Conservation (phyloP, 2,329 filamentous ascomycete genomes). For the Colletotrichum theobromicola region DNA sequence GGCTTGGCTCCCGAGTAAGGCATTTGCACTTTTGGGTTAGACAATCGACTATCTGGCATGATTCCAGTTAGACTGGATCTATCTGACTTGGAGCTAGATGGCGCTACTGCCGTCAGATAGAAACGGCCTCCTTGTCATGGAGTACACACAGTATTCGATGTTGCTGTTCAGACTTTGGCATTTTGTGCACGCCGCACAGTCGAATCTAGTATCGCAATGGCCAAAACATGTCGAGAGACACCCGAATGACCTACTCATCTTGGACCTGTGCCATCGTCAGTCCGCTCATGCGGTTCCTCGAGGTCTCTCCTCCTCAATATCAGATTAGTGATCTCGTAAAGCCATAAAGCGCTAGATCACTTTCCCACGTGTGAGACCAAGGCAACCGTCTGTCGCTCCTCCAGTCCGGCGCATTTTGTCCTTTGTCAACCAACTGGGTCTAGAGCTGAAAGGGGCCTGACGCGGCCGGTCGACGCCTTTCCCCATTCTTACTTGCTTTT, state of each 20-base stretch:
- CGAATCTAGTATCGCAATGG: background rate
- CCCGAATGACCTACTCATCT: background rate
- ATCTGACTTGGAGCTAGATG: background rate
- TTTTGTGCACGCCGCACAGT: background rate
- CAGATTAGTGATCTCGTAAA: background rate
- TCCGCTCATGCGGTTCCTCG: background rate
- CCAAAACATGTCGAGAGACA: background rate
- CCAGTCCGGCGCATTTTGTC: background rate
- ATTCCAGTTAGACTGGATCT: background rate
- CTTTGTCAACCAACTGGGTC: background rate
- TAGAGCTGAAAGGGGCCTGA: background rate
- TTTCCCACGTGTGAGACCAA: background rate
- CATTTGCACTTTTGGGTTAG: background rate
- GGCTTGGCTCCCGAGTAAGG: background rate
- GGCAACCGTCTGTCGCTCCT: background rate
- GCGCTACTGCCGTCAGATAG: background rate
- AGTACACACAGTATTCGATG: background rate
- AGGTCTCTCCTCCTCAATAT: background rate
- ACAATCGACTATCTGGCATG: background rate
- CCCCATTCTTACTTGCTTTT: background rate
- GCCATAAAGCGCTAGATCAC: background rate
- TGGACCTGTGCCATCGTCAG: fast-evolving
- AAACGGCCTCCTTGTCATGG: background rate
- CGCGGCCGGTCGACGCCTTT: background rate
- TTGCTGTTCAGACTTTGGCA: background rate